phyloP scores from a whole-genome alignment of 2,329 filamentous ascomycete genomes.

The Lachnellula arida region DNA sequence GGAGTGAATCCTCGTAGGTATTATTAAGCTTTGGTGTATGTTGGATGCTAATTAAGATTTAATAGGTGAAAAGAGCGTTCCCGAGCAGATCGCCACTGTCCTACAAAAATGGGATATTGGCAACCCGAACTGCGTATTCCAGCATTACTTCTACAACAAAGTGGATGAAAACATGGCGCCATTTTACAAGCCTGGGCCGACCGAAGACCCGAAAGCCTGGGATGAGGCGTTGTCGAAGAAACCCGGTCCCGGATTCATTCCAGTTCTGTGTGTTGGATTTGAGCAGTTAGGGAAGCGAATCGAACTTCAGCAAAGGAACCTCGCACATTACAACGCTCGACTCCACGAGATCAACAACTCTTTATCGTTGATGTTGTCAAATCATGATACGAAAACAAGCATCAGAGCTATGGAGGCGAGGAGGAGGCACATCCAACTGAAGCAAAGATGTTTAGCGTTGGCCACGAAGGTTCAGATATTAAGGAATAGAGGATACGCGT shows the following conservation, averaged over 20 bases:
- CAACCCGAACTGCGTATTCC: constrained; percentile 66
- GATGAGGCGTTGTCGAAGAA: constrained; percentile 79
- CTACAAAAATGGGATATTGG: constrained; percentile 70
- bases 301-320: constrained; percentile 63
- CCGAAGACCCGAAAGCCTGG: constrained; percentile 75
- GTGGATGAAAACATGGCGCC: constrained; percentile 70
- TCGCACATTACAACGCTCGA: constrained; percentile 64
- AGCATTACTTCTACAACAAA: constrained; percentile 84
- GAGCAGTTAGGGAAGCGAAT: constrained; percentile 66
- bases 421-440: constrained; percentile 66
- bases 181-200: constrained; percentile 65
- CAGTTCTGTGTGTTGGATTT: constrained; percentile 72
- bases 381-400: constrained; percentile 72
- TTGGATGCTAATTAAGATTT: constrained; percentile 15
- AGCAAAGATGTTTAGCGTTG: constrained; percentile 67
- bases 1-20: constrained; percentile 27
- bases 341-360: constrained; percentile 77
- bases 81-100: constrained; percentile 68
- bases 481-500: constrained; percentile 74
- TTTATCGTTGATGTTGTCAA: constrained; percentile 66
- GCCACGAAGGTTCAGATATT: constrained; percentile 77
- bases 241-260: constrained; percentile 70
- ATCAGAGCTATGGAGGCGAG: constrained; percentile 69
- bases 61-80: constrained; percentile 64
- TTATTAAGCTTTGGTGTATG: not conserved